Percentiles rank a stretch among this genome's conserved stretches.
These are phyloP conservation scores for Zygosaccharomyces pseudorouxii DNA, from an alignment of 805 yeast genomes.

Conservation along the genomic window DNA sequence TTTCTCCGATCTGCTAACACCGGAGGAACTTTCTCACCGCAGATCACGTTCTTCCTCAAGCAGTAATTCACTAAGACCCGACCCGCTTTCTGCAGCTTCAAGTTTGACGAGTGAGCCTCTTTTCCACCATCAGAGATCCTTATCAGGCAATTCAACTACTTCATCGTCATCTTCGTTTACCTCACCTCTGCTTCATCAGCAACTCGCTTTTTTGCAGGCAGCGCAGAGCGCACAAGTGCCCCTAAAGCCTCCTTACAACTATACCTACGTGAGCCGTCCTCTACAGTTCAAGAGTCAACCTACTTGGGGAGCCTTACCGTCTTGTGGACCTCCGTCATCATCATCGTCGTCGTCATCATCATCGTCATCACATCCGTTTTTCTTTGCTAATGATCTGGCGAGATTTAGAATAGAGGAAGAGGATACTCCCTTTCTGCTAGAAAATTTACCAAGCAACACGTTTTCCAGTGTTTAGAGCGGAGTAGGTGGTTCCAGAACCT, in stretches of 20 bases:
- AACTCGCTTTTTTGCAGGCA: conserved; percentile 9
- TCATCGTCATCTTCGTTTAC: conserved; percentile 14
- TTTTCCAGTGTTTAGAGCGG: not conserved
- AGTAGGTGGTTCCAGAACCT: not conserved
- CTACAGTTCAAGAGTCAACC: conserved; percentile 8
- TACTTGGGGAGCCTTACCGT: conserved; percentile 8
- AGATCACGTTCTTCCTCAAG: conserved; percentile 46
- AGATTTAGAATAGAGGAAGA: conserved; percentile 17
- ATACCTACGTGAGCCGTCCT: conserved; percentile 3
- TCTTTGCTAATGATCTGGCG: conserved; percentile 12
- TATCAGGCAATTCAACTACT: conserved; percentile 12
- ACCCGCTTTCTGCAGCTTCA: conserved; percentile 6
- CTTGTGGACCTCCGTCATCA: conserved; percentile 1
- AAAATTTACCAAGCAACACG: conserved; percentile 9
- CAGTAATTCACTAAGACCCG: conserved; percentile 9
- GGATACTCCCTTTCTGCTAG: conserved; percentile 16
- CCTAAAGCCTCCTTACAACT: conserved; percentile 2
- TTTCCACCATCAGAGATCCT: conserved; percentile 10
- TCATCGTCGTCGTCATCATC: not conserved
- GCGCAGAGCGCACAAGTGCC: conserved; percentile 7
- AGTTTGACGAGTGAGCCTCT: conserved; percentile 8
- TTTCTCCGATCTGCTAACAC: conserved; percentile 74
- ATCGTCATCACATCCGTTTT: not conserved
- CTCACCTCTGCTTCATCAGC: conserved; percentile 14
- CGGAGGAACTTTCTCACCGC: conserved; percentile 71